Conservation (phyloP, 2,329 filamentous ascomycete species). For the Ophiostoma australiae region DNA sequence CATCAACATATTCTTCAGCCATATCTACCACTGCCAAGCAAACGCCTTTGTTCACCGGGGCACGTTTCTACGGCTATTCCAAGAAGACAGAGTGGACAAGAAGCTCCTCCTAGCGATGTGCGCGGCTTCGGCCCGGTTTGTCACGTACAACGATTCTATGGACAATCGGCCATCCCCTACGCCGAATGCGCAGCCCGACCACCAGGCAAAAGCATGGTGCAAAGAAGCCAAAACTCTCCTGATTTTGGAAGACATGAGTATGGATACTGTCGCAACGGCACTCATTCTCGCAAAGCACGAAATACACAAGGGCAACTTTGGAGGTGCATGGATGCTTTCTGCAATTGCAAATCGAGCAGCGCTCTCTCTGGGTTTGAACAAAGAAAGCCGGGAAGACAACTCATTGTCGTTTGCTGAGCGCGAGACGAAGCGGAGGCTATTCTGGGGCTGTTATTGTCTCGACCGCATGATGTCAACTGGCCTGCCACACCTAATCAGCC, state of each 20-base stretch:
- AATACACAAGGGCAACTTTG: conserved; percentile 10
- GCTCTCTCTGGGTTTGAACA: not conserved
- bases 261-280: conserved; percentile 8
- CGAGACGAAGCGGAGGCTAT: conserved; percentile 7
- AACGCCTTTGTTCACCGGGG: not conserved
- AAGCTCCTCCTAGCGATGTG: not conserved
- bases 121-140: not conserved
- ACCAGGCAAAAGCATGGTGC: conserved; percentile 4
- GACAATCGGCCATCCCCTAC: not conserved
- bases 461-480: conserved; percentile 17
- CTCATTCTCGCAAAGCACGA: conserved; percentile 13
- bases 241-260: conserved; percentile 13
- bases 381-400: not conserved
- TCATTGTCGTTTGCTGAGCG: not conserved
- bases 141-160: not conserved
- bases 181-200: not conserved
- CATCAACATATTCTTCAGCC: not conserved
- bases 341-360: not conserved
- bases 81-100: not conserved
- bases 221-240: conserved; percentile 16
- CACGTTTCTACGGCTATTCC: not conserved
- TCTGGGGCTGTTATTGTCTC: conserved; percentile 17
- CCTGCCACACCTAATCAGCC: not conserved
- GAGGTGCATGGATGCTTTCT: conserved; percentile 12
- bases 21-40: not conserved